These are phyloP conservation scores for Aegilops speltoides DNA, from an alignment of 176 grass and related monocot species.

Conservation along the genomic window DNA sequence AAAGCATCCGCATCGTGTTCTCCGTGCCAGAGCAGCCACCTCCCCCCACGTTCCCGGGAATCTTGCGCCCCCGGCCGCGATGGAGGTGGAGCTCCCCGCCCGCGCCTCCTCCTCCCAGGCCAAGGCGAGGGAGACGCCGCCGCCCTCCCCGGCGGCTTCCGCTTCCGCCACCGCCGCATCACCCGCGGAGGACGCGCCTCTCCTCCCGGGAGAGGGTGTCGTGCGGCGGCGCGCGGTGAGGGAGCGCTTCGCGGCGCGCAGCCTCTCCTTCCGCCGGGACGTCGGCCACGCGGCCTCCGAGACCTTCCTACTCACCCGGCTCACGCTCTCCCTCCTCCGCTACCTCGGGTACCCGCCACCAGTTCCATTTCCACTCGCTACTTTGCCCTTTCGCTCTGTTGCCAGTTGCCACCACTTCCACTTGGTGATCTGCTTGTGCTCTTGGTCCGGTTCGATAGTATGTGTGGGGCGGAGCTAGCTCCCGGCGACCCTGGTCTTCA, in stretches of 20 bases:
- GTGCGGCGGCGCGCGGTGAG: conserved; percentile 34
- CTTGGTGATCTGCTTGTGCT: background rate
- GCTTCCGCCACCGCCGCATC: background rate
- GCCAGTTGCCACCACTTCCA: background rate
- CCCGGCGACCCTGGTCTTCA: no score
- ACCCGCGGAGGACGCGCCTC: conserved; percentile 22
- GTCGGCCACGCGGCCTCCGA: conserved; percentile 44
- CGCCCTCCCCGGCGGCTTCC: background rate
- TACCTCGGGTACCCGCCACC: conserved; percentile 69
- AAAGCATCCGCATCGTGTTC: conserved; percentile 20
- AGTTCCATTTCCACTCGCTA: conserved; percentile 7
- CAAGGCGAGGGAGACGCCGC: conserved; percentile 26
- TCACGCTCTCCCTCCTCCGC: conserved; percentile 80
- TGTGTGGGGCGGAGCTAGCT: background rate
- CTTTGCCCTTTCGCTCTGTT: background rate
- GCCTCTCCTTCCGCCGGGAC: conserved; percentile 37
- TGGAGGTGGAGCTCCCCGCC: conserved; percentile 39
- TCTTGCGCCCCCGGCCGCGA: conserved; percentile 6
- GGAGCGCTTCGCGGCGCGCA: conserved; percentile 40
- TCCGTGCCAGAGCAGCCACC: conserved; percentile 7
- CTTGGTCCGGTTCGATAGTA: background rate
- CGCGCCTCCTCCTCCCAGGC: background rate
- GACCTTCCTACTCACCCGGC: conserved; percentile 75
- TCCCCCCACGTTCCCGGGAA: background rate
- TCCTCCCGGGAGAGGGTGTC: conserved; percentile 19